Evolutionary conservation across 768 basidiomycete genomes (phyloP).

Genomic region (Xerocomellus dryophilus): DNA sequence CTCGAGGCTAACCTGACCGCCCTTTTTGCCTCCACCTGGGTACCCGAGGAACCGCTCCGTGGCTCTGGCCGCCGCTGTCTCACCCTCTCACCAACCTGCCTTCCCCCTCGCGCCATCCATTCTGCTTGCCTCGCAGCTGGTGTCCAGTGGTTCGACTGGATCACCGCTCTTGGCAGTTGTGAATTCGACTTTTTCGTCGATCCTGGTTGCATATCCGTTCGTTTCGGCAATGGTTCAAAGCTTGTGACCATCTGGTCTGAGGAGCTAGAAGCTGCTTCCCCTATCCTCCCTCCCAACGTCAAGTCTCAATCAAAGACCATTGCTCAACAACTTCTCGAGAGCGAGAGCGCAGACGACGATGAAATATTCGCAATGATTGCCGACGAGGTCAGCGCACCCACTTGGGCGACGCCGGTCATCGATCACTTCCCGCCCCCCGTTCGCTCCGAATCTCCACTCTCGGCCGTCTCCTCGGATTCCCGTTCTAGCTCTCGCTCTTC

Average conservation of each 20-base stretch:
- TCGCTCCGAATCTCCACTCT: slow-evolving; percentile 58
- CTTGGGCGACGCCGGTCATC: slow-evolving; percentile 65
- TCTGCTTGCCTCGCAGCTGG: slow-evolving; percentile 65
- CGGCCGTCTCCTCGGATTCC: slow-evolving; percentile 51
- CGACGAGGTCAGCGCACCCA: slow-evolving; percentile 63
- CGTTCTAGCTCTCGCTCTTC: slow-evolving; percentile 60
- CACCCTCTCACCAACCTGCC: slow-evolving; percentile 62
- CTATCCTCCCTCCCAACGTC: slow-evolving; percentile 18
- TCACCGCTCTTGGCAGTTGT: slow-evolving; percentile 58
- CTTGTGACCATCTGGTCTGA: slow-evolving; percentile 70
- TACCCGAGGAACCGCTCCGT: slow-evolving; percentile 56
- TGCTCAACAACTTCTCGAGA: slow-evolving; percentile 70
- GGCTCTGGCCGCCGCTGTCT: slow-evolving; percentile 74
- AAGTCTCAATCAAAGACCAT: slow-evolving; percentile 51
- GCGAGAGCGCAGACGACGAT: slow-evolving; percentile 69
- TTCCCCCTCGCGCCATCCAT: slow-evolving; percentile 71
- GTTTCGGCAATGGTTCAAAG: slow-evolving; percentile 46
- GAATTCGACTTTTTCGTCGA: slow-evolving; percentile 82
- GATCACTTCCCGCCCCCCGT: slow-evolving; percentile 53
- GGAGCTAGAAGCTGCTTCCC: slow-evolving; percentile 32
- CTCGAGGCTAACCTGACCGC: slow-evolving; percentile 74
- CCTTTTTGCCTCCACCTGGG: slow-evolving; percentile 67
- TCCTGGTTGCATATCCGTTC: slow-evolving; percentile 73
- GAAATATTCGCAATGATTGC: slow-evolving; percentile 73
- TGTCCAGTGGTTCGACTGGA: slow-evolving; percentile 83